phyloP scores from a whole-genome alignment of 495 filamentous ascomycete species.

The Astrocystis sublimbata region DNA sequence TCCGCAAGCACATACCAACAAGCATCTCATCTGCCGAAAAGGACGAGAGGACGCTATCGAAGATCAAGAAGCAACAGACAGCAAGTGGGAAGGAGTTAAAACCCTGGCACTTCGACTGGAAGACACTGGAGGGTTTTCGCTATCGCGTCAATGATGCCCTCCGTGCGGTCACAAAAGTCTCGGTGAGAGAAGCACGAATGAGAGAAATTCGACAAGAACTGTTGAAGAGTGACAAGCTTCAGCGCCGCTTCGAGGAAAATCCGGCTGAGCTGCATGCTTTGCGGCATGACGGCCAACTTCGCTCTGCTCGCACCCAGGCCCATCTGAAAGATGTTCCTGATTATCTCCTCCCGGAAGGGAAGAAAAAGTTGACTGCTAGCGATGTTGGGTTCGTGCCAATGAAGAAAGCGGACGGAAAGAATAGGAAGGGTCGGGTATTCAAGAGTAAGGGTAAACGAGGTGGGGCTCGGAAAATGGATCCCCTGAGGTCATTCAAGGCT shows the following conservation, averaged over 20 bases:
- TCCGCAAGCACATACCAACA: constrained; percentile 87
- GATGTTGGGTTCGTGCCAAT: constrained; percentile 75
- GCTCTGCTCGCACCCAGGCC: constrained; percentile 73
- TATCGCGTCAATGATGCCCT: constrained; percentile 89
- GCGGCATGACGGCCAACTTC: constrained; percentile 85
- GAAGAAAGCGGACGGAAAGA: constrained; percentile 63
- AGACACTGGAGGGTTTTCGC: constrained; percentile 85
- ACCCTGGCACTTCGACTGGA: constrained; percentile 93
- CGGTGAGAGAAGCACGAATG: constrained; percentile 85
- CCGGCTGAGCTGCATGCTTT: constrained; percentile 83
- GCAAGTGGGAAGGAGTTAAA: constrained; percentile 76
- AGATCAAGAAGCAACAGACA: constrained; percentile 69
- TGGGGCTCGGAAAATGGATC: constrained; percentile 65
- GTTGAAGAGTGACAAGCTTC: constrained; percentile 87
- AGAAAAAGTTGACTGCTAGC: constrained; percentile 60
- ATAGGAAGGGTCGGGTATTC: constrained; percentile 68
- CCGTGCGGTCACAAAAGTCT: constrained; percentile 48
- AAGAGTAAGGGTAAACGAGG: constrained; percentile 54
- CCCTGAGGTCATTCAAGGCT: constrained; percentile 85
- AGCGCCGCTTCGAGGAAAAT: constrained; percentile 96
- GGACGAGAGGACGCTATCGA: constrained; percentile 79
- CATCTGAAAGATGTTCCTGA: constrained; percentile 96
- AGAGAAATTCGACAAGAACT: constrained; percentile 87
- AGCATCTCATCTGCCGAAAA: constrained; percentile 66
- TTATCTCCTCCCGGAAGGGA: constrained; percentile 86